Conservation (phyloP, 2,329 filamentous ascomycete genomes). For the Huntiella moniliformis region DNA sequence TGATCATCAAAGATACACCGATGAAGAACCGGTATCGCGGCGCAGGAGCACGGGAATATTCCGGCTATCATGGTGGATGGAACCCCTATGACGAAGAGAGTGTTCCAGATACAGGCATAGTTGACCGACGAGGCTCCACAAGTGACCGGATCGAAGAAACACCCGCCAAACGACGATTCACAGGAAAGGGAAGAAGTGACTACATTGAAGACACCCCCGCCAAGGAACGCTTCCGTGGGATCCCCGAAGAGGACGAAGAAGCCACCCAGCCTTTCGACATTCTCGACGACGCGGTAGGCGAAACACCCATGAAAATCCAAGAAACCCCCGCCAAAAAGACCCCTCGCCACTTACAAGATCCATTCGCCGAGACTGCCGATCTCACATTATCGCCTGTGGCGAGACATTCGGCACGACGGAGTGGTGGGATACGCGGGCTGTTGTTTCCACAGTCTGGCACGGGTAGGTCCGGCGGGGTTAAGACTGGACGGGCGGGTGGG, state of each 20-base stretch:
- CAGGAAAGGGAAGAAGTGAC: not conserved
- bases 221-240: constrained; percentile 3
- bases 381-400: constrained; percentile 1
- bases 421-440: constrained; percentile 7
- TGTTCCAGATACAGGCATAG: not conserved
- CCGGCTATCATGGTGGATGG: not conserved
- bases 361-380: not conserved
- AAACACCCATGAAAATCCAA: constrained; percentile 5
- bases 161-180: constrained; percentile 6
- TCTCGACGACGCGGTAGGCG: not conserved
- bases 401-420: constrained; percentile 2
- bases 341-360: not conserved
- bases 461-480: not conserved
- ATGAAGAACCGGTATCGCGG: constrained; percentile 27
- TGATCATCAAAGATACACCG: constrained; percentile 37
- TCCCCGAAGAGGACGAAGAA: constrained; percentile 2
- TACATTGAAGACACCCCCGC: constrained; percentile 8
- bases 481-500: too few species aligned
- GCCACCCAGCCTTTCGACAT: not conserved
- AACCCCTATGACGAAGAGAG: too few species aligned
- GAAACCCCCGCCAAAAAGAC: not conserved
- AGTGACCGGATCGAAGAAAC: constrained; percentile 3
- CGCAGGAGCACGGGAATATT: too few species aligned
- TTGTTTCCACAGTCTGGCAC: constrained; percentile 6
- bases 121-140: not conserved